Evolutionary conservation across 2,329 filamentous ascomycete species (phyloP), one percentile per base, ranked within the genome.

Genomic region (Leptoxyphium fumago): DNA sequence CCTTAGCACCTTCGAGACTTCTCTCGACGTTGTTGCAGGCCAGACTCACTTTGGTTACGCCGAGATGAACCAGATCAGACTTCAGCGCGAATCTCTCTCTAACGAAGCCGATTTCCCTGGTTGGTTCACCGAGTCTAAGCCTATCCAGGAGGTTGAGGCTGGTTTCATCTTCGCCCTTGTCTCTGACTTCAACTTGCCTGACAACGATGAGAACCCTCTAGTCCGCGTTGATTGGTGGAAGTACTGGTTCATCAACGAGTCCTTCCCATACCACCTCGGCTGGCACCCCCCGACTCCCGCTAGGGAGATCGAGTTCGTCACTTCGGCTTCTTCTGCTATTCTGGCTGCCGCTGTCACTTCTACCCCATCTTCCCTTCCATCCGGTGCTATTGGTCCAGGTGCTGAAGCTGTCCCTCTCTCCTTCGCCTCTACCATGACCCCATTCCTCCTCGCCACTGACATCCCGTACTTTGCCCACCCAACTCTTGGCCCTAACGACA

Each of bases 211-310:
- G 14, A 40, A 44, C 30, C 43, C 45, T 13, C 17, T 41, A 9
- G 45, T 47, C 6, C 39, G 43, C 11, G 39, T 47, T 11, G 38
- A 45, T 21, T 47, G 45, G 45, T 47, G 45, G 45, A 15, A 47
- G 18, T 47, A 45, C 42, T 47, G 45, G 45, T 47, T 47, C 45
- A 28, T 39, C 3, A 45, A 44, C 21, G 45, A 47, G 40, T 34
- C 42, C 28, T 34, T 47, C 14, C 43, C 45, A 18, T 45, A 44
- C 34, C 29, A 47, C 21, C 45, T 47, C 29, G 45, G 45, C 30
- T 47, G 45, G 45, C 39, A 39, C 30, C 43, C 41, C 14, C 42
- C 45, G 18, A 40, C 29, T 18, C 38, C 43, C 14, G 18, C 38
- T 14, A 29, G 34, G 29, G 38, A 36, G 11, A 30, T 38, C 28